Conservation (phyloP, 768 basidiomycete species). For the Hirschioporus abietinus region DNA sequence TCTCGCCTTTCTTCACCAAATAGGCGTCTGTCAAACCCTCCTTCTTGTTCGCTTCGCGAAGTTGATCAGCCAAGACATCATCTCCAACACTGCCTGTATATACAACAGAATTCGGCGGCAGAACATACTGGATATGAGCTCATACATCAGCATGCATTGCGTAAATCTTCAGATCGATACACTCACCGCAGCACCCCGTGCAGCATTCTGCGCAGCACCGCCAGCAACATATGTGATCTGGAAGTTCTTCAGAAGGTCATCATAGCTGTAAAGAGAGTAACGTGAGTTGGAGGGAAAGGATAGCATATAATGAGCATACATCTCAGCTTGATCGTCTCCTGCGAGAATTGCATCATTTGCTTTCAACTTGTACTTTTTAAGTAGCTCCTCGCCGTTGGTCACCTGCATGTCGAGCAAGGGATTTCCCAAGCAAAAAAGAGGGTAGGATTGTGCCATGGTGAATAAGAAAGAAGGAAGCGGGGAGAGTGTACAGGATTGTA, state of each 20-base stretch:
- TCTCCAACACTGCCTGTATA: constrained; percentile 94
- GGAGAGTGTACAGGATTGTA: not conserved
- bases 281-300: constrained; percentile 2
- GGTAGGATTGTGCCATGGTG: constrained; percentile 43
- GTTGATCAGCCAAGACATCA: constrained; percentile 86
- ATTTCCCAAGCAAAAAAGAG: constrained; percentile 89
- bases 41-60: constrained; percentile 84
- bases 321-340: constrained; percentile 77
- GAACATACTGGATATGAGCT: constrained; percentile 64
- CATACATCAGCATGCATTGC: constrained; percentile 12
- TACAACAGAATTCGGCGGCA: constrained; percentile 83
- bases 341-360: constrained; percentile 96
- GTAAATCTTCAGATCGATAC: constrained; percentile 5
- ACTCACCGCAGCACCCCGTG: constrained; percentile 91
- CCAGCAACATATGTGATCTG: constrained; percentile 90
- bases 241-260: constrained; percentile 73
- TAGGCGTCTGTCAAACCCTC: constrained; percentile 89
- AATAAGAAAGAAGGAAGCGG: constrained; percentile 11
- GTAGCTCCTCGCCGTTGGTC: constrained; percentile 71
- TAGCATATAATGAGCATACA: constrained; percentile 47
- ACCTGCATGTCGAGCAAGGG: constrained; percentile 97
- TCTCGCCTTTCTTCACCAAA: constrained; percentile 77
- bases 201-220: constrained; percentile 95
- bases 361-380: constrained; percentile 87
- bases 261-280: constrained; percentile 55